A percentile compares a stretch with the other conserved stretches of the same genome.
These are phyloP conservation scores for Populus hybrid DNA, from an alignment of 441 rosid genomes.

Conservation along the genomic window DNA sequence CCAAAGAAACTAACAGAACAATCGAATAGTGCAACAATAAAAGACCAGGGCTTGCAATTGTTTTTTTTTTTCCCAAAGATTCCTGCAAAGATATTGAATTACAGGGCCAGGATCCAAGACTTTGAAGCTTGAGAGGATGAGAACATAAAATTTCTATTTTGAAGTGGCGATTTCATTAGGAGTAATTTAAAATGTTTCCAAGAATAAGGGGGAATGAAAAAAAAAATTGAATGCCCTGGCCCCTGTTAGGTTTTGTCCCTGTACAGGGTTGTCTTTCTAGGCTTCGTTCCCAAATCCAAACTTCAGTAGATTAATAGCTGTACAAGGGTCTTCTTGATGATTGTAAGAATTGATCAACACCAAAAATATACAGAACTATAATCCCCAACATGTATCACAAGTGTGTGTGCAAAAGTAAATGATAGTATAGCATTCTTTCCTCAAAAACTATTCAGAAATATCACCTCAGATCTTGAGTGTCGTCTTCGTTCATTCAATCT, in stretches of 20 bases:
- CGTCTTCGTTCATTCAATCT: slow-evolving; percentile 45
- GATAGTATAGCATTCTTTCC: neutral
- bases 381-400: neutral
- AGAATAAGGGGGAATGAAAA: too few relatives aligned
- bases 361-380: neutral
- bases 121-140: neutral
- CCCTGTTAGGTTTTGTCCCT: neutral
- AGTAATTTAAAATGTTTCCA: neutral
- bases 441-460: slow-evolving; percentile 3
- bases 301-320: neutral
- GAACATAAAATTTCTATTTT: neutral
- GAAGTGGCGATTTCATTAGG: neutral
- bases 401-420: neutral
- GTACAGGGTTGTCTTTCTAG: neutral
- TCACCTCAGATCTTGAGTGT: slow-evolving; percentile 64
- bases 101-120: neutral
- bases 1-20: neutral
- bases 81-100: neutral
- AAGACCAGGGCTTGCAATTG: neutral
- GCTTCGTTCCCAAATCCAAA: neutral
- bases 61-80: neutral
- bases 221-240: neutral
- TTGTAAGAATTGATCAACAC: neutral
- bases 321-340: neutral
- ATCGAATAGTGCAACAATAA: neutral